Evolutionary conservation across 2,329 filamentous ascomycete species (phyloP), one percentile per base, ranked within the genome.

Genomic region (Neopestalotiopsis rosae): DNA sequence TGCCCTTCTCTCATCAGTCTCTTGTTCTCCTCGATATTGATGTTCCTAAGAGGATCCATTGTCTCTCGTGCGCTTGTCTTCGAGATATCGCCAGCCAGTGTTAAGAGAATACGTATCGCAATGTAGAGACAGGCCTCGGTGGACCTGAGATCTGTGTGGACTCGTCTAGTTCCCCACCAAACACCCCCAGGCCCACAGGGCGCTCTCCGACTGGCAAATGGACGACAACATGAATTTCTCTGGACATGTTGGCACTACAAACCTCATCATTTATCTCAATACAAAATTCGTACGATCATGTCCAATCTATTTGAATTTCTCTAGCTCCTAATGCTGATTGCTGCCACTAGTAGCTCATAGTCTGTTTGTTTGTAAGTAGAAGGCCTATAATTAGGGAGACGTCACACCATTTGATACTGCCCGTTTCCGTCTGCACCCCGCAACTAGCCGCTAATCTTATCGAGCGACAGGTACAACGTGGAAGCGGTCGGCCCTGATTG

Each of bases 1-100:
- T 95, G 90, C 63, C 92, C 92, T 14, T 85, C 83, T 62, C 82
- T 79, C 90, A 93, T 94, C 32, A 84, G 84, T 56, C 80, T 79
- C 49, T 81, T 78, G 76, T 89, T 89, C 62, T 88, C 86, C 56
- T 74, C 79, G 6, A 79, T 78, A 64, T 85, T 79, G 40, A 87
- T 72, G 32, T 75, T 70, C 67, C 72, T 70, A 42, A 76, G 67
- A 17, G 63, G 63, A 65, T 72, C 68, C 72, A 76, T 74, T 17
- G 61, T 28, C n/a, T 10, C n/a, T 14, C 9, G 12, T 14, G 24
- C 24, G 3, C 24, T 28, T 28, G 24, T 28, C 24, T 28, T 4
- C 24, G 24, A 28, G 24, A 28, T 28, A 28, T 28, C 24, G 24
- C 24, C 24, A 24, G 24, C 24, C 10, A 52, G 45, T 52, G 45